Evolutionary conservation across 192 early-diverging fungal genomes (phyloP).

Genomic region (Chytriomyces sp.): DNA sequence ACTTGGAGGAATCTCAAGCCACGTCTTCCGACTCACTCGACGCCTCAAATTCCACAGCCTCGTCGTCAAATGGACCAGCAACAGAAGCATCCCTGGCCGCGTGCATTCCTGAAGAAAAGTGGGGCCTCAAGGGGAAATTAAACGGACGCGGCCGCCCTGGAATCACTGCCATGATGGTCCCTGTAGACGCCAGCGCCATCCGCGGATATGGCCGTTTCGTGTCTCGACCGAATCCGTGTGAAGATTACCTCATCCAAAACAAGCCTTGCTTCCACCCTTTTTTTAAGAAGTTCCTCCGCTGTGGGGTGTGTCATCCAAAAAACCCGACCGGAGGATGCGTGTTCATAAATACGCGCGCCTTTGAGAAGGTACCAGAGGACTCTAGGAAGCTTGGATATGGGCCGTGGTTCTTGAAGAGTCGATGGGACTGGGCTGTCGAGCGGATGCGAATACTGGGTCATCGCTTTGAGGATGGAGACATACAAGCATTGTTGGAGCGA

Average conservation of each 20-base stretch:
- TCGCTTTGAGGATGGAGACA: too few species aligned
- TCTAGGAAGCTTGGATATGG: background rate
- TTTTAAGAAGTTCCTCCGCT: background rate
- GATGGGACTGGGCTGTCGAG: background rate
- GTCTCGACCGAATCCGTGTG: background rate
- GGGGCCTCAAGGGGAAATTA: slow-evolving; percentile 2
- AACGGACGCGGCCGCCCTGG: background rate
- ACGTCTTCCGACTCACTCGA: too few species aligned
- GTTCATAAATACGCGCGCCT: background rate
- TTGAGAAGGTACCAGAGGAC: background rate
- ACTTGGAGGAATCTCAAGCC: too few species aligned
- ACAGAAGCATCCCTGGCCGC: too few species aligned
- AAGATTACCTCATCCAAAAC: background rate
- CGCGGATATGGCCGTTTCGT: background rate
- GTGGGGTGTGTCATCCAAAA: background rate
- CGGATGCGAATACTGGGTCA: background rate
- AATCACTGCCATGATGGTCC: background rate
- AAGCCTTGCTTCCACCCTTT: background rate
- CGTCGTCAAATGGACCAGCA: too few species aligned
- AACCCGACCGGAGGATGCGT: background rate
- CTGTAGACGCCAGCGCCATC: background rate
- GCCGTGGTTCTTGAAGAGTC: background rate
- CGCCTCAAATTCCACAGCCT: too few species aligned
- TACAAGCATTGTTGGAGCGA: too few species aligned
- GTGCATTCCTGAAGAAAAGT: too few species aligned